Evolutionary conservation across 169 alveolate species (phyloP).

Genomic region (Plasmodium billcollinsi): DNA sequence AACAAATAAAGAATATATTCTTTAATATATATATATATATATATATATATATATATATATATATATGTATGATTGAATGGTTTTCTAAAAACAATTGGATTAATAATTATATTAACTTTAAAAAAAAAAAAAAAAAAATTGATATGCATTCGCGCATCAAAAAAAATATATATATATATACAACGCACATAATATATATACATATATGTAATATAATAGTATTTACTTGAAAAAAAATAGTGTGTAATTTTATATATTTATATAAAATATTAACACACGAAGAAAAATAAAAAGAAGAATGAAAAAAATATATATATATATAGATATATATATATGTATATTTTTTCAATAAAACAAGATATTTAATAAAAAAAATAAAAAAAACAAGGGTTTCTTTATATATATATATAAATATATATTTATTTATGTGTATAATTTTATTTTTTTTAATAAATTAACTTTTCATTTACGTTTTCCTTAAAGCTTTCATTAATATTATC

Average conservation of each 20-base stretch:
- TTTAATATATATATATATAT: too few species aligned
- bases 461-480: constrained; percentile 69
- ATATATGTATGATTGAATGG: neutral
- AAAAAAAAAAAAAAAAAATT: constrained; percentile 13
- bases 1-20: too few species aligned
- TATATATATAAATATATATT: too few species aligned
- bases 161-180: neutral
- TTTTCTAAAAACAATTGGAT: neutral
- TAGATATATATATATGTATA: constrained; percentile 1
- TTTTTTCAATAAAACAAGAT: constrained; percentile 3
- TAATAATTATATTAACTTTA: neutral
- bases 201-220: neutral
- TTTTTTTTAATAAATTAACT: constrained; percentile 42
- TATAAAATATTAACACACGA: neutral
- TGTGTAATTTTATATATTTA: neutral
- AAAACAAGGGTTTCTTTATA: neutral
- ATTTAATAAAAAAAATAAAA: constrained; percentile 14
- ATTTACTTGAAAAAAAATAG: constrained; percentile 19
- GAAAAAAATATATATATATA: neutral
- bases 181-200: neutral
- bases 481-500: constrained; percentile 67
- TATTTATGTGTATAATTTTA: neutral
- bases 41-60: neutral
- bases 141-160: constrained; percentile 38
- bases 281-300: too few species aligned